Evolutionary conservation across 2,329 filamentous ascomycete species (phyloP).

Genomic region (Clarireedia sp.): DNA sequence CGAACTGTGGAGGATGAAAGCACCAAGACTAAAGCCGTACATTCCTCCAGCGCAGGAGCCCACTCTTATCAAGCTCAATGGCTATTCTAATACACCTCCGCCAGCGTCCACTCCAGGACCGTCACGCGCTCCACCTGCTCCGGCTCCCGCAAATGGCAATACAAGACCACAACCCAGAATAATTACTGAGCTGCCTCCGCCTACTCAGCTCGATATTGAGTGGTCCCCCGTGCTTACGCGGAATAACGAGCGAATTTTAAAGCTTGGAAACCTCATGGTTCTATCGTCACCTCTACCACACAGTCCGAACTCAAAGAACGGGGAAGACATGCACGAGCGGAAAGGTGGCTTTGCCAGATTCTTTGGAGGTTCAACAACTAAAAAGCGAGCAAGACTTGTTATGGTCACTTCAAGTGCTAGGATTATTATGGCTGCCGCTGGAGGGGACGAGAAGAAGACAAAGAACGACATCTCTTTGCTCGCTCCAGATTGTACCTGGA

Average conservation of each 20-base stretch:
- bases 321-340: conserved; percentile 73
- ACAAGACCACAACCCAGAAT: conserved; percentile 63
- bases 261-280: conserved; percentile 85
- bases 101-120: conserved; percentile 15
- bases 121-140: conserved; percentile 28
- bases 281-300: conserved; percentile 69
- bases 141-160: conserved; percentile 33
- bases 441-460: conserved; percentile 90
- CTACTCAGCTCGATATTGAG: conserved; percentile 92
- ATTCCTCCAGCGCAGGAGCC: conserved; percentile 69
- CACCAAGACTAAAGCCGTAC: conserved; percentile 79
- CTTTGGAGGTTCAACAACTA: conserved; percentile 83
- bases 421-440: conserved; percentile 81
- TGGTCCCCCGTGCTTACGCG: conserved; percentile 93
- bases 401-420: conserved; percentile 91
- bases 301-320: conserved; percentile 62
- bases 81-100: conserved; percentile 29
- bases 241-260: conserved; percentile 88
- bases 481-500: conserved; percentile 67
- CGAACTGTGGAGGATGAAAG: conserved; percentile 79
- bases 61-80: conserved; percentile 64
- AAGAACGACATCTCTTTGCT: conserved; percentile 89
- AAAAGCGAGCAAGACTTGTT: conserved; percentile 86
- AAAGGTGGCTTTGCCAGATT: conserved; percentile 92
- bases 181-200: conserved; percentile 93